Conservation (phyloP, 352 stramenopile genomes). For the Globisporangium irregulare region DNA sequence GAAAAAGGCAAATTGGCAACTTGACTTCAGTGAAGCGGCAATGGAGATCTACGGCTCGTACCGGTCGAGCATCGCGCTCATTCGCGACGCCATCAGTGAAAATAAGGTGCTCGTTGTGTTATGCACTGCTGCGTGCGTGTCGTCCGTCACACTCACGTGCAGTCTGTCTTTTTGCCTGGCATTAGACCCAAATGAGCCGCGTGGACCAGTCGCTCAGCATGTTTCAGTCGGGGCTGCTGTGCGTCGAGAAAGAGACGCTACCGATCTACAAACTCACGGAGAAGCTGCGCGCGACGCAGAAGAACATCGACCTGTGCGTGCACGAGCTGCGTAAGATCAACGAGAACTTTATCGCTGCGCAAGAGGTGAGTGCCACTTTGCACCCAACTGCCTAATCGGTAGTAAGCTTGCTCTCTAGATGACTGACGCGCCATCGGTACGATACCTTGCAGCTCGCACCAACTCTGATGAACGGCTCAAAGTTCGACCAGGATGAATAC, state of each 20-base stretch:
- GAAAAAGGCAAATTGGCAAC: conserved; percentile 1
- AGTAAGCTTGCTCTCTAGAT: not conserved
- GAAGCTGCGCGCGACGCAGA: conserved; percentile 72
- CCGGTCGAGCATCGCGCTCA: conserved; percentile 44
- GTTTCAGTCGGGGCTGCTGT: conserved; percentile 63
- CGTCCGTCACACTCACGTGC: not conserved
- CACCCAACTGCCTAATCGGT: too few species aligned
- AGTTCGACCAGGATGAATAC: conserved; percentile 74
- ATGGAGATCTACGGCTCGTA: conserved; percentile 67
- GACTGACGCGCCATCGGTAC: not conserved
- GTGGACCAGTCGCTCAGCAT: conserved; percentile 51
- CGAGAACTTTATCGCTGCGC: conserved; percentile 68
- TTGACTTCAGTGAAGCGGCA: not conserved
- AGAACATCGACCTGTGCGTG: conserved; percentile 83
- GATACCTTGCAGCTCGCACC: conserved; percentile 41
- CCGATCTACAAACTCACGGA: conserved; percentile 85
- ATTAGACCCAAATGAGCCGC: conserved; percentile 54
- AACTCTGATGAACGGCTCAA: conserved; percentile 59
- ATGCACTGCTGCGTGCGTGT: not conserved
- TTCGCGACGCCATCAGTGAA: conserved; percentile 58
- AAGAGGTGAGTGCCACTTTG: conserved; percentile 37
- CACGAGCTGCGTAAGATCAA: conserved; percentile 66
- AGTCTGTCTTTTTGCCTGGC: not conserved
- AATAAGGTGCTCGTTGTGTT: conserved; percentile 41
- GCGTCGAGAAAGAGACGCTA: conserved; percentile 79